Conservation (phyloP, 305 asterid species). For the Solanum hybrid region DNA sequence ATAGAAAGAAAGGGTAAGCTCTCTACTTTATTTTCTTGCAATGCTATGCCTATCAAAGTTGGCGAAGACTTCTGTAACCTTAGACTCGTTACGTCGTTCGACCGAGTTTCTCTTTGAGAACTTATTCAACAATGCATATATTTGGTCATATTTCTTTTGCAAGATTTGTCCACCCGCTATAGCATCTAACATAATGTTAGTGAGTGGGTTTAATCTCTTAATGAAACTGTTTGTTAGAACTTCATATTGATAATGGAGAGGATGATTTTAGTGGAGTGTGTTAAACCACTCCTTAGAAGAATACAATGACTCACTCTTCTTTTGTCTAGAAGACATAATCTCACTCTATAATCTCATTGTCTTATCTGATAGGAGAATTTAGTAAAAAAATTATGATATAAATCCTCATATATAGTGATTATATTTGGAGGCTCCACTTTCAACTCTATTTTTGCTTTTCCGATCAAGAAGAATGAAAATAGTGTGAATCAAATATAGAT, state of each 20-base stretch:
- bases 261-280: neutral
- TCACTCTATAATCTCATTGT: neutral
- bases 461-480: neutral
- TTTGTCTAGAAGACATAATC: neutral
- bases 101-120: neutral
- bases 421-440: neutral
- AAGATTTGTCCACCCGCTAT: neutral
- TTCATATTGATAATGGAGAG: neutral
- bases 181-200: neutral
- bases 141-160: neutral
- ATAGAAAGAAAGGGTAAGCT: no score
- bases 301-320: neutral
- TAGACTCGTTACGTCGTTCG: no score
- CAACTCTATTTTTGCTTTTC: neutral
- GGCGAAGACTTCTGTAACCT: no score
- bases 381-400: neutral
- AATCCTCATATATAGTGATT: neutral
- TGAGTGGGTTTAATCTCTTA: neutral
- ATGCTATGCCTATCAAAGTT: no score
- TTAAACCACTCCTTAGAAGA: neutral
- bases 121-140: neutral
- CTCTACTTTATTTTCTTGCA: no score
- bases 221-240: neutral
- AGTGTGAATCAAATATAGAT: neutral
- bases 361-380: neutral